phyloP scores from a whole-genome alignment of 345 rosid species.

The Combretum micranthum region DNA sequence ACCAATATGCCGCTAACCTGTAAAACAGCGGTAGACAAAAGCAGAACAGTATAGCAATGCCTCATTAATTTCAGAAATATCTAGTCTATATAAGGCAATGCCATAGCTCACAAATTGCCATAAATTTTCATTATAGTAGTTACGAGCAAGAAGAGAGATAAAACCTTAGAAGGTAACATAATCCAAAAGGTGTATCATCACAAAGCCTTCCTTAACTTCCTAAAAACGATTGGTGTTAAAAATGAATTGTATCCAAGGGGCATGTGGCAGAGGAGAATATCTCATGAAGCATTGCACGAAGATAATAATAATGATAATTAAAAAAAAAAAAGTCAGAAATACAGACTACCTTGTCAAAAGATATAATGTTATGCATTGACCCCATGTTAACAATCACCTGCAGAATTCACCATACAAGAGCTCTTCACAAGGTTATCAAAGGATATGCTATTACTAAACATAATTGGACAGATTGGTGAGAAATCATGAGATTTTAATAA shows the following conservation, averaged over 20 bases:
- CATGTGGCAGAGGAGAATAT: no score
- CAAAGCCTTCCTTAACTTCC: no score
- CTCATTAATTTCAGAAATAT: not conserved
- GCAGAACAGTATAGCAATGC: not conserved
- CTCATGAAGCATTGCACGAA: not conserved
- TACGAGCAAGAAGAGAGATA: no score
- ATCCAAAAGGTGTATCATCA: no score
- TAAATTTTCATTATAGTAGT: no score
- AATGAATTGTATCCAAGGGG: no score
- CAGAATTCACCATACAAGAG: conserved; percentile 5
- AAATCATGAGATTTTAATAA: no score
- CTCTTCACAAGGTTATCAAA: not conserved
- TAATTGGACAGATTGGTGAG: not conserved
- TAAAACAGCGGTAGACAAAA: conserved; percentile 7
- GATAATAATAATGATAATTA: not conserved
- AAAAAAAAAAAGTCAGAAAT: not conserved
- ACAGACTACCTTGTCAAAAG: conserved; percentile 70
- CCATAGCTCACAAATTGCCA: not conserved
- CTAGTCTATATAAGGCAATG: not conserved
- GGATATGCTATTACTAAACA: not conserved
- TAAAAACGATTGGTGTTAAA: no score
- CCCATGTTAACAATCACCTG: conserved; percentile 80
- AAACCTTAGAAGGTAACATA: no score
- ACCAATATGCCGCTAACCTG: conserved; percentile 91
- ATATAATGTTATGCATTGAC: conserved; percentile 64